A percentile compares a stretch with the other conserved stretches of the same genome.
Evolutionary conservation across 768 basidiomycete genomes (phyloP).

Genomic region (Termitomyces sp.): DNA sequence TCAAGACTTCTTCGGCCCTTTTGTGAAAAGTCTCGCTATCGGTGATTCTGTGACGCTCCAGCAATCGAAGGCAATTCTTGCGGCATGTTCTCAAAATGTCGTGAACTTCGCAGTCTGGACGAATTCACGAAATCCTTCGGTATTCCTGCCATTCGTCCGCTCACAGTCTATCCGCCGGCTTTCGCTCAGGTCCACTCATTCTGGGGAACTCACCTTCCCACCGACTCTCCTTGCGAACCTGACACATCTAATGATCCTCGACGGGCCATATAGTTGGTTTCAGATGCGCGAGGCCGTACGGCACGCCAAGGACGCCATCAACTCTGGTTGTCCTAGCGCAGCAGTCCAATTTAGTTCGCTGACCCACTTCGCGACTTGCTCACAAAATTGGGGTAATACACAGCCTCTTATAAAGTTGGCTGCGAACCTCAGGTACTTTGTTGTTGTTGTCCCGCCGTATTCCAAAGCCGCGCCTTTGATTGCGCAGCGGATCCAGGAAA

Average conservation of each 20-base stretch:
- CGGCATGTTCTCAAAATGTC: conserved; percentile 11
- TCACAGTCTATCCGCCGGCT: conserved; percentile 10
- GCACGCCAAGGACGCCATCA: conserved; percentile 3
- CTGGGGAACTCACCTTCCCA: conserved; percentile 18
- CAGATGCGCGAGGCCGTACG: conserved; percentile 14
- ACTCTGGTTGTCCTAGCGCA: conserved; percentile 2
- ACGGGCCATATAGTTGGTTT: conserved; percentile 16
- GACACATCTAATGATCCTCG: conserved; percentile 21
- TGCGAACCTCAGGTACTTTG: conserved; percentile 15
- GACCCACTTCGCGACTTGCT: conserved; percentile 17
- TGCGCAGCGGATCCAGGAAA: conserved; percentile 14
- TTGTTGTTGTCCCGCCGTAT: conserved; percentile 12
- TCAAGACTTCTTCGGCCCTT: conserved; percentile 3
- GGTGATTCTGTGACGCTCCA: conserved; percentile 14
- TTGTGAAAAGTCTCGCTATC: conserved; percentile 11
- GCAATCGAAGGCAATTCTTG: conserved; percentile 15
- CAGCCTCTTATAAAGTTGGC: conserved; percentile 15
- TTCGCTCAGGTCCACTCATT: conserved; percentile 8
- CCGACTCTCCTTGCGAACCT: conserved; percentile 14
- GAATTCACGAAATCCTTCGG: conserved; percentile 12
- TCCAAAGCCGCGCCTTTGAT: conserved; percentile 12
- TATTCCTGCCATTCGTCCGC: conserved; percentile 16
- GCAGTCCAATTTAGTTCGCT: conserved; percentile 11
- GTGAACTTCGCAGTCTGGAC: conserved; percentile 15
- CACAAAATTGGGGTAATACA: conserved; percentile 18